phyloP scores from a whole-genome alignment of 73 alveolate genomes.

The Paramecium tetraurelia region DNA sequence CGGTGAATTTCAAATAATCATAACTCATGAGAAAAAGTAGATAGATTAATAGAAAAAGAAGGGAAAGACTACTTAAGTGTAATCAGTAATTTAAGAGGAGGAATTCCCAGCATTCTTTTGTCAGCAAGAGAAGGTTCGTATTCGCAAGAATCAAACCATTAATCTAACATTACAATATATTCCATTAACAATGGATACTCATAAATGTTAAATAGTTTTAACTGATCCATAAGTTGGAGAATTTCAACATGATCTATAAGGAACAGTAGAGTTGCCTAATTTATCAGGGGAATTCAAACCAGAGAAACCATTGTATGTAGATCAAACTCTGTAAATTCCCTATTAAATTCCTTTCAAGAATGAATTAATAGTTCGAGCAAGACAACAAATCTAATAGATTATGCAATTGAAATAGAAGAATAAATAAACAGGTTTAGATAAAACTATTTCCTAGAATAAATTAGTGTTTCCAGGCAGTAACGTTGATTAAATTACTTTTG shows the following conservation, averaged over 20 bases:
- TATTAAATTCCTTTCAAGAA: slow-evolving; percentile 49
- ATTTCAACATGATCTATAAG: slow-evolving; percentile 53
- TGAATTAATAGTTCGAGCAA: slow-evolving; percentile 35
- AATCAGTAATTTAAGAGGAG: neutral
- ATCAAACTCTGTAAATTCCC: neutral
- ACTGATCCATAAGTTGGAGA: slow-evolving; percentile 86
- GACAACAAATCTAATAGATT: slow-evolving; percentile 38
- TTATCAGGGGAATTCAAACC: slow-evolving; percentile 49
- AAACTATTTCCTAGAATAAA: neutral
- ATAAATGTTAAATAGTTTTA: slow-evolving; percentile 88
- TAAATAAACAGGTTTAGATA: slow-evolving; percentile 51
- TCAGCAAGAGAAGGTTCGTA: slow-evolving; percentile 65
- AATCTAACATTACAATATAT: slow-evolving; percentile 82
- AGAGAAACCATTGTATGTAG: slow-evolving; percentile 53
- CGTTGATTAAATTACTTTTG: slow-evolving; percentile 16
- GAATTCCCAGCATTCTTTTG: slow-evolving; percentile 75
- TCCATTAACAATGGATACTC: slow-evolving; percentile 93
- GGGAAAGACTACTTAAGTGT: neutral
- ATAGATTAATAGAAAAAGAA: slow-evolving; percentile 65
- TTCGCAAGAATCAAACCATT: slow-evolving; percentile 76
- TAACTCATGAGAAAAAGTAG: slow-evolving; percentile 61
- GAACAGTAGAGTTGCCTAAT: slow-evolving; percentile 53
- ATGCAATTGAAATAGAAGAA: slow-evolving; percentile 35
- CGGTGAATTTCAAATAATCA: slow-evolving; percentile 69
- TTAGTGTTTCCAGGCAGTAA: slow-evolving; percentile 54